phyloP scores from a whole-genome alignment of 768 basidiomycete species.

The Pleurotus tuber-regium region DNA sequence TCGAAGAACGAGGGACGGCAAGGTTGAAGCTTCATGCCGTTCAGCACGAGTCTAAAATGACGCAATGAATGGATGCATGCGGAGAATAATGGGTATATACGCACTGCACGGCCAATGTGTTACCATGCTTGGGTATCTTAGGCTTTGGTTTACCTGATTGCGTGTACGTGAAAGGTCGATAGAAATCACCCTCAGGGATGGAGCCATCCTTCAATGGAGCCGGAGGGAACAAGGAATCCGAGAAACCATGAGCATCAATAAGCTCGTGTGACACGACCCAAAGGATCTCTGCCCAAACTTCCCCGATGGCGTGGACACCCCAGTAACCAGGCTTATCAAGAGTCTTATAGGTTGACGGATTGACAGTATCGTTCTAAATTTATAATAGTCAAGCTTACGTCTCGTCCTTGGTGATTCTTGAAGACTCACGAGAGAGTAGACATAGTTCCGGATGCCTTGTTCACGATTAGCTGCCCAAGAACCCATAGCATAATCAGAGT shows the following conservation, averaged over 20 bases:
- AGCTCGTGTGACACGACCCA: slow-evolving; percentile 76
- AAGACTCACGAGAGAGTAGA: slow-evolving; percentile 65
- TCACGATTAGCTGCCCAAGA: slow-evolving; percentile 86
- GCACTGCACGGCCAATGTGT: slow-evolving; percentile 75
- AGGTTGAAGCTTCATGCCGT: slow-evolving; percentile 93
- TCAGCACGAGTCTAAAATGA: slow-evolving; percentile 63
- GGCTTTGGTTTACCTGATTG: slow-evolving; percentile 44
- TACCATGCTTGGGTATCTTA: slow-evolving; percentile 87
- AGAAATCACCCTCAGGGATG: slow-evolving; percentile 73
- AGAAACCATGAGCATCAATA: slow-evolving; percentile 81
- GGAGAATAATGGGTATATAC: too few species aligned
- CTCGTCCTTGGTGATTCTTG: too few species aligned
- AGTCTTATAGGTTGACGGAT: slow-evolving; percentile 92
- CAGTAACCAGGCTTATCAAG: slow-evolving; percentile 93
- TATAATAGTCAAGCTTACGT: too few species aligned
- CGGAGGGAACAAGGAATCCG: slow-evolving; percentile 80
- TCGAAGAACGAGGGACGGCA: slow-evolving; percentile 92
- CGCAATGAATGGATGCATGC: too few species aligned
- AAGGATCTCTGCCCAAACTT: slow-evolving; percentile 93
- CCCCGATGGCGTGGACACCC: slow-evolving; percentile 90
- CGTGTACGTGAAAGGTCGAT: slow-evolving; percentile 35
- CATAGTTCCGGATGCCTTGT: slow-evolving; percentile 82
- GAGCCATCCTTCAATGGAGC: slow-evolving; percentile 59
- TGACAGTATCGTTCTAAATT: slow-evolving; percentile 61
- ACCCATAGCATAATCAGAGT: slow-evolving; percentile 88